Base-by-base conservation (phyloP, 23 red algal genomes). In the Gracilariopsis chorda region DNA sequence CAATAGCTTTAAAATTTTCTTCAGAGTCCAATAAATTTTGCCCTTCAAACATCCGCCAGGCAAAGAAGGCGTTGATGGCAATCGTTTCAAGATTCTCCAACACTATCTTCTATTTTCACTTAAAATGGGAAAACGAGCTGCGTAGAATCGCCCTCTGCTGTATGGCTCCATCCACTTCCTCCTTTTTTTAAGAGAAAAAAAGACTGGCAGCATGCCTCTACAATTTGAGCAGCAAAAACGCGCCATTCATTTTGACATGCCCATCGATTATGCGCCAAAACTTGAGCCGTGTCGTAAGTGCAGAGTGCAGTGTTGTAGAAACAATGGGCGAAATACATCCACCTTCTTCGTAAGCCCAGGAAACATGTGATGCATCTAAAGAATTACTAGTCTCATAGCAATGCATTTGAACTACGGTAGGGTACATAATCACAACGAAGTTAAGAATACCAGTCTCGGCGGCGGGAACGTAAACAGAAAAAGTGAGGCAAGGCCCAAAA, bases 71-170 rank as follows among this genome's bases (percentile, higher is more conserved):
- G 45, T 51, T 80, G 23, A 57, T 42, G 25, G 55, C 4, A 10
- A 80, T 42, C 48, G 75, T 55, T 42, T 80, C 55, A 9, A 80
- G 17, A 32, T 4, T 80, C 25, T 80, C 43, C 46, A 29, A 40
- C 36, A 52, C 75, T 42, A 52, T 23, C 46, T 80, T 80, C 46
- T 80, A 47, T 80, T 80, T 47, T 47, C 75, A 80, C 46, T 80
- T 80, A n/a, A 80, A 13, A 42, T 25, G 33, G 21, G 9, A 24
- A 35, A 42, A 13, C 21, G 46, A 6, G 55, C 46, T 55, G 24
- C 75, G 36, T 8, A 80, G 36, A 48, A 80, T 80, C 9, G 75
- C 44, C 25, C 46, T 51, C 41, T 4, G 8, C 35, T 80, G 75
- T 14, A 47, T 7, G 6, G 42, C 36, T 52, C 44, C 75, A 80